Evolutionary conservation across 208 protist genomes (phyloP).

Genomic region (Leptomonas seymouri): DNA sequence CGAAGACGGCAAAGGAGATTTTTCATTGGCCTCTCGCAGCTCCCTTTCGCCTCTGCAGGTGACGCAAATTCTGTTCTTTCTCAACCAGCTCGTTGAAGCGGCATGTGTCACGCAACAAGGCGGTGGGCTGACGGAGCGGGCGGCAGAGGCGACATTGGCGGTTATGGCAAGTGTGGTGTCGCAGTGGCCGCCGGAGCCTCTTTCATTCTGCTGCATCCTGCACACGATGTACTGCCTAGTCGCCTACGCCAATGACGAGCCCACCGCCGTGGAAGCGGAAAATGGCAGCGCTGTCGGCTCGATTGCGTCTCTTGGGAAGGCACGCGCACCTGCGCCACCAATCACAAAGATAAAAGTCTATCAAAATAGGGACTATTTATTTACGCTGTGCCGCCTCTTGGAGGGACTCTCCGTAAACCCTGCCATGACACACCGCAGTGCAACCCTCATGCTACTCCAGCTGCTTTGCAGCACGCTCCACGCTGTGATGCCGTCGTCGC

Average conservation of each 20-base stretch:
- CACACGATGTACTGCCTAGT: slow-evolving; percentile 32
- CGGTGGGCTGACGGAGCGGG: slow-evolving; percentile 5
- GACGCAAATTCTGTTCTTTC: slow-evolving; percentile 21
- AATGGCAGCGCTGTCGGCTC: not conserved
- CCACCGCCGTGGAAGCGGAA: not conserved
- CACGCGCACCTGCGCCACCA: not conserved
- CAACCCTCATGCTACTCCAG: slow-evolving; percentile 19
- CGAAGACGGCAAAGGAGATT: not conserved
- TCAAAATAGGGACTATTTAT: slow-evolving; percentile 33
- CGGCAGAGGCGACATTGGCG: slow-evolving; percentile 16
- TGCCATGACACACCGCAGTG: slow-evolving; percentile 16
- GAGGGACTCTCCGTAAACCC: slow-evolving; percentile 23
- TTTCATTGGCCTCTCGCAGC: not conserved
- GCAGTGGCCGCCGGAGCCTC: slow-evolving; percentile 20
- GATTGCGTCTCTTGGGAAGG: not conserved
- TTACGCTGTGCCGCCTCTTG: slow-evolving; percentile 40
- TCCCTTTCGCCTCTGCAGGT: slow-evolving; percentile 1
- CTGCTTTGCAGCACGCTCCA: slow-evolving; percentile 21
- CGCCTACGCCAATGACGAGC: slow-evolving; percentile 23
- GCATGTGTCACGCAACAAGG: slow-evolving; percentile 7
- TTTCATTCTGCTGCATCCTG: slow-evolving; percentile 23
- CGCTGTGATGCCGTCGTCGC: slow-evolving; percentile 31
- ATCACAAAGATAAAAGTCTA: slow-evolving; percentile 14
- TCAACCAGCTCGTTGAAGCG: slow-evolving; percentile 21
- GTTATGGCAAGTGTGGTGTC: slow-evolving; percentile 15